phyloP scores from a whole-genome alignment of 352 stramenopile species.

The Pythium aquatile region DNA sequence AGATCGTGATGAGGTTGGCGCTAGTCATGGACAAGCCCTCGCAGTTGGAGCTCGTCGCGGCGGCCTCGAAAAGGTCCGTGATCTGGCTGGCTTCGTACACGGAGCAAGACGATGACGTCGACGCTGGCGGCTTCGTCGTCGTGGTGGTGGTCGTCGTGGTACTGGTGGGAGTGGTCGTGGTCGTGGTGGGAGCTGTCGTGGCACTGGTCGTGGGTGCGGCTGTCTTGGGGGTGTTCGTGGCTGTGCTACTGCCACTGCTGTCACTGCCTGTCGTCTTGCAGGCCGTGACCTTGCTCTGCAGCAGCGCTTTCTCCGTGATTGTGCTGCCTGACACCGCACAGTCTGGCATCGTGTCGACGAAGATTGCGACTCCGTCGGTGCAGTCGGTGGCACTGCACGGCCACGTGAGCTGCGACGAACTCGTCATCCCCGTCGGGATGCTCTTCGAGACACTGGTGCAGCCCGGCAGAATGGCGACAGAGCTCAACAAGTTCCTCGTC shows the following conservation, averaged over 20 bases:
- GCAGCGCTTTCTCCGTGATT: neutral
- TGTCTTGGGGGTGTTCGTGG: neutral
- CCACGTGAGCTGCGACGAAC: neutral
- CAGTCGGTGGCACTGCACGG: neutral
- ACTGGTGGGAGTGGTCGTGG: neutral
- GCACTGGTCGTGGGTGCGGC: neutral
- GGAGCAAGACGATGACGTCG: neutral
- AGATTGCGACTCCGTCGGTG: neutral
- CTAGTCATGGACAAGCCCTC: neutral
- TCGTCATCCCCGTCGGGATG: too few relatives aligned
- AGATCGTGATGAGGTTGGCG: neutral
- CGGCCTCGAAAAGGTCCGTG: neutral
- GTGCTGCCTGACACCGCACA: neutral
- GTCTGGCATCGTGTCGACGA: neutral
- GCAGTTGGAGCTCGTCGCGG: constrained; percentile 6
- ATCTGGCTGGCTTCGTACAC: neutral
- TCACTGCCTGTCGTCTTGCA: neutral
- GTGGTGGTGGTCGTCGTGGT: neutral
- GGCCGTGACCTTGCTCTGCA: neutral
- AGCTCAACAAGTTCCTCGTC: too few relatives aligned
- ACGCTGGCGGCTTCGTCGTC: neutral
- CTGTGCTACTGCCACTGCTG: neutral
- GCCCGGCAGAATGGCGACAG: too few relatives aligned
- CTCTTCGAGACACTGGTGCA: too few relatives aligned
- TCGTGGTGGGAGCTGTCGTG: neutral